Evolutionary conservation across 768 basidiomycete species (phyloP).

Genomic region (Podaxis sp.): DNA sequence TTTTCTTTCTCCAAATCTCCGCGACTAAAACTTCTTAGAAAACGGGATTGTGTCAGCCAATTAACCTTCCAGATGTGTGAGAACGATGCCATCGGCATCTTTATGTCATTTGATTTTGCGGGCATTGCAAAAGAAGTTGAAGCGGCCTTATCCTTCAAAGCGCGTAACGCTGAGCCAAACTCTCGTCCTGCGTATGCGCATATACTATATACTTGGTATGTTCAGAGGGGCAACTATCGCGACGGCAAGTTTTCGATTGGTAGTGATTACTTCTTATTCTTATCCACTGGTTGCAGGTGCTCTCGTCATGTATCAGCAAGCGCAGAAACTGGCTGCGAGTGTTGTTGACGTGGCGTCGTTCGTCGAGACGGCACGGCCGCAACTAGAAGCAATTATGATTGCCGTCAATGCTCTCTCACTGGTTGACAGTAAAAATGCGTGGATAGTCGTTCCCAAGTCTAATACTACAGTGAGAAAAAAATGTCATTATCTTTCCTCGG

Average conservation of each 20-base stretch:
- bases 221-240: constrained; percentile 83
- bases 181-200: constrained; percentile 81
- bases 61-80: constrained; percentile 94
- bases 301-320: constrained; percentile 90
- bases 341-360: constrained; percentile 38
- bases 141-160: constrained; percentile 85
- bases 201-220: constrained; percentile 94
- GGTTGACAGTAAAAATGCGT: constrained; percentile 77
- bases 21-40: constrained; percentile 42
- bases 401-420: constrained; percentile 88
- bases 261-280: constrained; percentile 9
- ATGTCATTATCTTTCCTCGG: constrained; percentile 13
- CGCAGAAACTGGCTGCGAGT: constrained; percentile 69
- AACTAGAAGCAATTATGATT: constrained; percentile 77
- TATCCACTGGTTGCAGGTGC: constrained; percentile 55
- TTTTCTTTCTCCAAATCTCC: constrained; percentile 11
- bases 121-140: constrained; percentile 87
- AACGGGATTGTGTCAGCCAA: constrained; percentile 76
- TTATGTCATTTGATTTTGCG: constrained; percentile 82
- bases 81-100: constrained; percentile 70
- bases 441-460: constrained; percentile 69
- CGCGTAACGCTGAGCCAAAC: constrained; percentile 89
- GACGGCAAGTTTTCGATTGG: constrained; percentile 60
- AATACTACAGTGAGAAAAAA: constrained; percentile 41
- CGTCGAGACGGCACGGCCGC: constrained; percentile 56